Percentiles rank a stretch among this genome's conserved stretches.
phyloP scores from a whole-genome alignment of 2,329 filamentous ascomycete species.

The Verticillium tricorpus region DNA sequence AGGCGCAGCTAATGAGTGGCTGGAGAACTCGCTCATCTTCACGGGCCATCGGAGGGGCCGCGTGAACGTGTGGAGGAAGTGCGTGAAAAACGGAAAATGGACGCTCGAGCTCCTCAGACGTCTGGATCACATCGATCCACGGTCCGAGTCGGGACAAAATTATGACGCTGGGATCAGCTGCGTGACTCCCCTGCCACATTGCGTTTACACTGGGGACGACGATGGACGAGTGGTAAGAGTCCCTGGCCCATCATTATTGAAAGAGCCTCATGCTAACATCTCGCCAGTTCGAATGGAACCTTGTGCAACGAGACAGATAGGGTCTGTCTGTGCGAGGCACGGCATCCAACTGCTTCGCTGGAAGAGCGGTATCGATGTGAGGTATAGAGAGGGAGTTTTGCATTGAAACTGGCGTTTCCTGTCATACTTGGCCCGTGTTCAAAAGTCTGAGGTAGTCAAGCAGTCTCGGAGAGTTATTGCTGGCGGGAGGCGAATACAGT shows the following conservation, averaged over 20 bases:
- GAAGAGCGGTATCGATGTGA: background rate
- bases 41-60: constrained; percentile 82
- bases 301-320: constrained; percentile 54
- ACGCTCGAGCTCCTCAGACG: constrained; percentile 72
- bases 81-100: constrained; percentile 61
- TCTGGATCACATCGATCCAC: constrained; percentile 73
- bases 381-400: background rate
- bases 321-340: constrained; percentile 19
- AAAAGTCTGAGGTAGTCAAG: background rate
- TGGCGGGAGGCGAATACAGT: background rate
- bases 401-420: background rate
- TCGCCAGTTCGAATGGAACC: constrained; percentile 58
- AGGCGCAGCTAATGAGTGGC: constrained; percentile 84
- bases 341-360: background rate
- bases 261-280: background rate
- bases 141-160: constrained; percentile 54
- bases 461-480: background rate
- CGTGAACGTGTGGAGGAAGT: constrained; percentile 71
- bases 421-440: background rate
- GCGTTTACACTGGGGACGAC: constrained; percentile 92
- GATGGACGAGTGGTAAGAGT: constrained; percentile 73
- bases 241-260: accelerated
- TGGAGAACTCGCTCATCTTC: constrained; percentile 80
- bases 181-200: constrained; percentile 75
- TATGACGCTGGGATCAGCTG: constrained; percentile 73